Evolutionary conservation across 768 basidiomycete genomes (phyloP).

Genomic region (Chlorophyllum brunneum): DNA sequence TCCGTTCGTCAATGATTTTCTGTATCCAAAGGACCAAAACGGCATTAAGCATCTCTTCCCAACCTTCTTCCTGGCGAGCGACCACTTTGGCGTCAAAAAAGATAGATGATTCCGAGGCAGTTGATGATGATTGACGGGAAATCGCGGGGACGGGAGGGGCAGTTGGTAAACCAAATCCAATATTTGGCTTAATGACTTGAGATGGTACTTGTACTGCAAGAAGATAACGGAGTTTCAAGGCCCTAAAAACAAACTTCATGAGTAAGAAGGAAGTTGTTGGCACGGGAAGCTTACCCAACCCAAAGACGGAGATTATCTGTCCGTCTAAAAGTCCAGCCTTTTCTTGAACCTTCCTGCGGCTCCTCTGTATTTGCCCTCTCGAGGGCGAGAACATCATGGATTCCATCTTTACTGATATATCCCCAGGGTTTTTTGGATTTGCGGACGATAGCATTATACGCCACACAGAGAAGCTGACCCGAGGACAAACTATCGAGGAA

Average conservation of each 20-base stretch:
- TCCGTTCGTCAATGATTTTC: constrained; percentile 59
- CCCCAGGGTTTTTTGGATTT: constrained; percentile 86
- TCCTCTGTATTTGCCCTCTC: constrained; percentile 46
- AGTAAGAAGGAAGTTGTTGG: background rate
- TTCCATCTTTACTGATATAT: constrained; percentile 69
- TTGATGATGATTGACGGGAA: constrained; percentile 16
- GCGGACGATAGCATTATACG: constrained; percentile 80
- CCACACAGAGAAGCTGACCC: constrained; percentile 75
- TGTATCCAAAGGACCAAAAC: constrained; percentile 64
- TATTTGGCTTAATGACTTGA: constrained; percentile 21
- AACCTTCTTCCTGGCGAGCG: constrained; percentile 70
- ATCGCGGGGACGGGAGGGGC: constrained; percentile 19
- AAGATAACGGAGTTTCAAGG: constrained; percentile 78
- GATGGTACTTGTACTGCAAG: constrained; percentile 62
- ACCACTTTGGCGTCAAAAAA: constrained; percentile 72
- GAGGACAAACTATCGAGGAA: constrained; percentile 62
- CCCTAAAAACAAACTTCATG: constrained; percentile 36
- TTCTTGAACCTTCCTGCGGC: constrained; percentile 39
- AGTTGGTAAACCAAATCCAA: constrained; percentile 20
- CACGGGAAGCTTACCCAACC: constrained; percentile 61
- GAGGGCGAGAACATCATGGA: constrained; percentile 75
- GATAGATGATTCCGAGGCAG: constrained; percentile 22
- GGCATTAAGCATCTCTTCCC: constrained; percentile 75
- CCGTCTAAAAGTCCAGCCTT: constrained; percentile 79
- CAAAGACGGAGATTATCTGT: constrained; percentile 84